Percentiles rank a stretch among this genome's conserved stretches.
phyloP scores from a whole-genome alignment of 2,329 filamentous ascomycete genomes.

The Neonectria punicea region DNA sequence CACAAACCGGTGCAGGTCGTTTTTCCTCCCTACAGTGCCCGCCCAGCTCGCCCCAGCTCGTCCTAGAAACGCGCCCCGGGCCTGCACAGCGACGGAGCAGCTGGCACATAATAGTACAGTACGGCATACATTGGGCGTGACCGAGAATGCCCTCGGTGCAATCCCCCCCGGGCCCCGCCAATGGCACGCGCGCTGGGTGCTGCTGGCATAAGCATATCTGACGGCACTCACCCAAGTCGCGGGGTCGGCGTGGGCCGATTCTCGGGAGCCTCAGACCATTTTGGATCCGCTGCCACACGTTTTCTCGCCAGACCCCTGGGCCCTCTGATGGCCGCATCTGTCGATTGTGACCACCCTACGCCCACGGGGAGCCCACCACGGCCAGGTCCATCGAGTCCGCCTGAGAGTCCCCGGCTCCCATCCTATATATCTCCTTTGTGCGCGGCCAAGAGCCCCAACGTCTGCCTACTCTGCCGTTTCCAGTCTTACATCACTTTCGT shows the following conservation, averaged over 20 bases:
- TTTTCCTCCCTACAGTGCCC: background rate
- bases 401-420: constrained; percentile 5
- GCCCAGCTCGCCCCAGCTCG: background rate
- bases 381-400: constrained; percentile 11
- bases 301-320: constrained; percentile 47
- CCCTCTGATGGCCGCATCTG: constrained; percentile 43
- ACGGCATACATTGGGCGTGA: constrained; percentile 24
- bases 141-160: constrained; percentile 6
- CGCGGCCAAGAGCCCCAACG: constrained; percentile 28
- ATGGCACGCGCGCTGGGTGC: constrained; percentile 15
- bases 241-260: constrained; percentile 51
- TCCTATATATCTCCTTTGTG: constrained; percentile 45
- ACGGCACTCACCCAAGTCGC: constrained; percentile 39
- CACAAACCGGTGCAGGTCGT: background rate
- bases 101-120: background rate
- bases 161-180: constrained; percentile 15
- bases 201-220: constrained; percentile 45
- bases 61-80: background rate
- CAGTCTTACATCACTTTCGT: constrained; percentile 28
- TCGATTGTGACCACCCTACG: constrained; percentile 41
- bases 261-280: constrained; percentile 50
- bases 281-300: constrained; percentile 48
- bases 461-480: constrained; percentile 27
- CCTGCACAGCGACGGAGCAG: background rate
- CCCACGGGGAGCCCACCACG: constrained; percentile 9